Conservation (phyloP, 78 protist species). For the Tieghemostelium lacteum region DNA sequence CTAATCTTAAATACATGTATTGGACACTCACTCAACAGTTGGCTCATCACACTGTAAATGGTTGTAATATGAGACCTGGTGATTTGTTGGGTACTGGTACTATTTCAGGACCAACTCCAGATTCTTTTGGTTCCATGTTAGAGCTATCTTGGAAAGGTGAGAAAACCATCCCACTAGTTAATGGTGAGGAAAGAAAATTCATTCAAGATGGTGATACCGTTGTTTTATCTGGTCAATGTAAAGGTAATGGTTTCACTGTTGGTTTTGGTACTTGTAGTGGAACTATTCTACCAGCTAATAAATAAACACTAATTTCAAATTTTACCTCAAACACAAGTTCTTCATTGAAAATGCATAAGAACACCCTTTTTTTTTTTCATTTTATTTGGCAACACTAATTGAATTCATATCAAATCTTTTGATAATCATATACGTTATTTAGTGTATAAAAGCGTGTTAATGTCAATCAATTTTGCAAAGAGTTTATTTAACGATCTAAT, state of each 20-base stretch:
- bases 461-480: too few relatives aligned
- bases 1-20: constrained; percentile 88
- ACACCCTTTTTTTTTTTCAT: too few relatives aligned
- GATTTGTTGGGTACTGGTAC: constrained; percentile 95
- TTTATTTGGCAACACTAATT: too few relatives aligned
- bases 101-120: constrained; percentile 91
- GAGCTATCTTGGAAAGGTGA: constrained; percentile 93
- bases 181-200: constrained; percentile 83
- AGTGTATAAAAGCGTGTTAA: too few relatives aligned
- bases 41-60: constrained; percentile 93
- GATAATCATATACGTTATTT: too few relatives aligned
- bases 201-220: constrained; percentile 91
- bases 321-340: too few relatives aligned
- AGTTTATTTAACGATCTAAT: too few relatives aligned
- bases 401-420: too few relatives aligned
- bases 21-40: constrained; percentile 96
- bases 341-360: too few relatives aligned
- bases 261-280: constrained; percentile 92
- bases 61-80: constrained; percentile 94
- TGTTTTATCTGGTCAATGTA: constrained; percentile 79
- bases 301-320: too few relatives aligned
- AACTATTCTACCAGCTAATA: constrained; percentile 68
- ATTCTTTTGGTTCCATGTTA: constrained; percentile 89
- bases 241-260: constrained; percentile 88
- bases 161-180: constrained; percentile 54